Evolutionary conservation across 2,329 filamentous ascomycete species (phyloP).

Genomic region (Uncinocarpus reesii): DNA sequence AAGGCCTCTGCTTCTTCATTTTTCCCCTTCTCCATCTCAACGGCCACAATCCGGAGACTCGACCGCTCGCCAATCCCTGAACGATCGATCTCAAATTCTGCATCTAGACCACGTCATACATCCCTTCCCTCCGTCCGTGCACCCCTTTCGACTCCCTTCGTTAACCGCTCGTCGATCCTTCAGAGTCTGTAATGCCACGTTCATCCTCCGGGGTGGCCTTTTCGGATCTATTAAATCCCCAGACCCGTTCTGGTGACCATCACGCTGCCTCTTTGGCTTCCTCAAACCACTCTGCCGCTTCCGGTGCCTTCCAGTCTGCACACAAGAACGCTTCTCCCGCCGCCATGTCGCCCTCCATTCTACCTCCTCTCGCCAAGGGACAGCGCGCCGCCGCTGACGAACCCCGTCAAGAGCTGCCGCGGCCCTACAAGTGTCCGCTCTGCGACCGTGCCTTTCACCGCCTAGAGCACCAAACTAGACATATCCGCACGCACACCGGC

Average conservation of each 20-base stretch:
- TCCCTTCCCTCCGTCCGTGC: conserved; percentile 8
- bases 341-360: conserved; percentile 1
- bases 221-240: conserved; percentile 62
- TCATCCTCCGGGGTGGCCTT: conserved; percentile 64
- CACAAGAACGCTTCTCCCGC: conserved; percentile 31
- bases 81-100: conserved; percentile 16
- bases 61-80: conserved; percentile 22
- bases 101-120: conserved; percentile 11
- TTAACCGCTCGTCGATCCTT: conserved; percentile 16
- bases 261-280: conserved; percentile 15
- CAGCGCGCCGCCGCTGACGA: conserved; percentile 33
- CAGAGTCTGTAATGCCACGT: conserved; percentile 44
- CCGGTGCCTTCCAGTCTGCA: conserved; percentile 20
- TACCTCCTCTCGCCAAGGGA: conserved; percentile 38
- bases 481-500: conserved; percentile 94
- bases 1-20: conserved; percentile 13
- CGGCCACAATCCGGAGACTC: conserved; percentile 11
- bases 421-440: conserved; percentile 95
- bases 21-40: conserved; percentile 16
- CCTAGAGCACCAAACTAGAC: conserved; percentile 81
- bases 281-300: conserved; percentile 2
- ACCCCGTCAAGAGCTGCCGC: conserved; percentile 65
- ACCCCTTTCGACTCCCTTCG: conserved; percentile 3
- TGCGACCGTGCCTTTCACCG: conserved; percentile 99
- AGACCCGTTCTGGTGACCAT: conserved; percentile 25